Evolutionary conservation across 2,329 filamentous ascomycete species (phyloP).

Genomic region (Thermothelomyces thermophilus): DNA sequence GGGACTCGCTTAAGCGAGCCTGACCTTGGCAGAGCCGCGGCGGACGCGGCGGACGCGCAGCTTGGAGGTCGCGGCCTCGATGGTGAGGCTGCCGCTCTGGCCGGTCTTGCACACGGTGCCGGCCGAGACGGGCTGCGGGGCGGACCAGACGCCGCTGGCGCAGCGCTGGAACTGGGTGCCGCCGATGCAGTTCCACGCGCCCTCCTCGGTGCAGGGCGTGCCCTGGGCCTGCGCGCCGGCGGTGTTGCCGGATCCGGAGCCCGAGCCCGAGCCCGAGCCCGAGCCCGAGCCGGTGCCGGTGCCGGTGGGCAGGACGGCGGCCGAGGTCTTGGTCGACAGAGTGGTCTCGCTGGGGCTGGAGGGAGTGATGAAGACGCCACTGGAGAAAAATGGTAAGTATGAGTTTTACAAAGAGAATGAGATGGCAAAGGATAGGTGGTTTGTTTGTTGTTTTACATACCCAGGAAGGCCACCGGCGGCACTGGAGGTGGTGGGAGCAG

Average conservation of each 20-base stretch:
- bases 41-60: background rate
- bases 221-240: constrained; percentile 31
- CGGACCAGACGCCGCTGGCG: constrained; percentile 42
- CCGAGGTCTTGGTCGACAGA: constrained; percentile 12
- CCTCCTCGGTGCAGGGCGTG: constrained; percentile 41
- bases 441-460: constrained; percentile 18
- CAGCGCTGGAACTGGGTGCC: constrained; percentile 47
- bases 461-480: constrained; percentile 10
- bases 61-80: constrained; percentile 1
- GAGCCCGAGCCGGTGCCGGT: constrained; percentile 8
- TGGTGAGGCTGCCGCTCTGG: constrained; percentile 13
- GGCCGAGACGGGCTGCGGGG: constrained; percentile 34
- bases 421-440: no score
- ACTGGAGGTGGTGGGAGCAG: constrained; percentile 8
- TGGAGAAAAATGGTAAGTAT: constrained; percentile 9
- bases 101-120: constrained; percentile 43
- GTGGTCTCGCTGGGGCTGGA: constrained; percentile 19
- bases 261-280: constrained; percentile 9
- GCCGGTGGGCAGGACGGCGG: constrained; percentile 3
- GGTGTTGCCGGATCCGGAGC: constrained; percentile 17
- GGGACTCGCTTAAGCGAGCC: background rate
- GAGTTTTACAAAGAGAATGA: background rate
- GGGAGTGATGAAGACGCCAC: constrained; percentile 25
- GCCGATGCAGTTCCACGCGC: constrained; percentile 44
- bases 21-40: constrained; percentile 4